Percentiles rank a stretch among this genome's conserved stretches.
These are phyloP conservation scores for Quercus lobata DNA, from an alignment of 331 rosid species.

Conservation along the genomic window DNA sequence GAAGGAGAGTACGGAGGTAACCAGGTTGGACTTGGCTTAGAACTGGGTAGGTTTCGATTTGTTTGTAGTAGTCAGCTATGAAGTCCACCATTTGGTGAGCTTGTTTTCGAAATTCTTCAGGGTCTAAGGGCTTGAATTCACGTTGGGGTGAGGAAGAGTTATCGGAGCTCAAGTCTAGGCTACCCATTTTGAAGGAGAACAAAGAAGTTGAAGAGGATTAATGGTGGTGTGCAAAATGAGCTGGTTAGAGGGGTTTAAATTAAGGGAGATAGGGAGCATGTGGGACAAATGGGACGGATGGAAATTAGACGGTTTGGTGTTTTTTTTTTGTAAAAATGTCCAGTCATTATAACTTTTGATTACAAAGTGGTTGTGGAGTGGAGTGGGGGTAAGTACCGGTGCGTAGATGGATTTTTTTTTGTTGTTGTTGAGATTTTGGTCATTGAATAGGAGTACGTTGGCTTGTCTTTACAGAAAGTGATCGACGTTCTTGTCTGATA, in stretches of 20 bases:
- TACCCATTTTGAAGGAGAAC: constrained; percentile 10
- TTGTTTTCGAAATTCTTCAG: constrained; percentile 52
- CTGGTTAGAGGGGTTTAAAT: background rate
- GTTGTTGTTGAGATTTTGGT: background rate
- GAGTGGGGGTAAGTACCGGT: background rate
- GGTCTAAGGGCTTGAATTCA: constrained; percentile 40
- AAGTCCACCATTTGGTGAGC: constrained; percentile 63
- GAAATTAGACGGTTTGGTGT: background rate
- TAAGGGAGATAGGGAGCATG: background rate
- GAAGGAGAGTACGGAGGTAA: constrained; percentile 32
- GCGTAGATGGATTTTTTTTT: background rate
- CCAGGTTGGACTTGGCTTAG: constrained; percentile 44
- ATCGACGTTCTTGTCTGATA: too few species aligned
- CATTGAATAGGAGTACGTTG: background rate
- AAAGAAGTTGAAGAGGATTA: background rate
- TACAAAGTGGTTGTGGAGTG: background rate
- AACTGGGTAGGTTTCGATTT: constrained; percentile 40
- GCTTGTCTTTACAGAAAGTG: too few species aligned
- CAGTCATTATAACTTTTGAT: background rate
- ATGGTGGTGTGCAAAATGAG: background rate
- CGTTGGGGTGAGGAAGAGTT: background rate
- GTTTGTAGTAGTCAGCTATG: constrained; percentile 44
- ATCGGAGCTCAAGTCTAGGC: background rate
- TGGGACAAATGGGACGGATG: background rate
- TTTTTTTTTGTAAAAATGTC: too few species aligned